Base-by-base conservation (phyloP, 2,329 filamentous ascomycete species). In the Penicillium sp. region DNA sequence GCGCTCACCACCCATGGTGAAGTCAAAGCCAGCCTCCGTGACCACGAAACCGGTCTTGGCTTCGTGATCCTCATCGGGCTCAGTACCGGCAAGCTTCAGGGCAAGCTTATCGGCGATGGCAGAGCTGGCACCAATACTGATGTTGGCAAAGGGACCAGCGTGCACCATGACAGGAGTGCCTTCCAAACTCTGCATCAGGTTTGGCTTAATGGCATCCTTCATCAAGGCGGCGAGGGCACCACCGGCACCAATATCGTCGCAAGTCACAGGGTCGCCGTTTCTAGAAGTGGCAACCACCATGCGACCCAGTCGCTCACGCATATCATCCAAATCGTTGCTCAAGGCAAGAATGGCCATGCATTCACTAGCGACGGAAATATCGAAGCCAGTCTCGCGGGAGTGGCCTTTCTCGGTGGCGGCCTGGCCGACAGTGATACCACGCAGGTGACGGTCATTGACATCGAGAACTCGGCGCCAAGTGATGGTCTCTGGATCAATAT, bases 131-230 rank as follows among this genome's bases (percentile, higher is more conserved):
- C 94, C 94, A 62, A 99, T 97, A 75, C 88, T 93, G 73, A 99
- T 99, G 76, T 99, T 99, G 70, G 94, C 94, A 68, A 99, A 99
- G 16, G 94, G 94, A 5, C 94, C 94, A 22, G 94, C 94, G 70
- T 99, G 94, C 14, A 99, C 94, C 70, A 99, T 95, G 3, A 97
- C 94, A 0, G 94, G 94, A 8, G 94, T 99, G 28, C 94, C 94
- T 74, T 99, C 94, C 50, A 99, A 81, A 30, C 91, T 96, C 77
- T 99, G 94, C 94, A 99, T 97, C 61, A 99, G 80, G 78, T 97
- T 99, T 57, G 94, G 94, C 82, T 99, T 99, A 78, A 97, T 96
- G 54, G 94, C 92, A 75, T 99, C 94, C 78, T 89, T 94, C 90
- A 99, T 97, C 67, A 99, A 81, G 30, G 92, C 93, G 41, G 94